Base-by-base conservation (phyloP, 495 filamentous ascomycete species). In the Penicillium bovifimosum region DNA sequence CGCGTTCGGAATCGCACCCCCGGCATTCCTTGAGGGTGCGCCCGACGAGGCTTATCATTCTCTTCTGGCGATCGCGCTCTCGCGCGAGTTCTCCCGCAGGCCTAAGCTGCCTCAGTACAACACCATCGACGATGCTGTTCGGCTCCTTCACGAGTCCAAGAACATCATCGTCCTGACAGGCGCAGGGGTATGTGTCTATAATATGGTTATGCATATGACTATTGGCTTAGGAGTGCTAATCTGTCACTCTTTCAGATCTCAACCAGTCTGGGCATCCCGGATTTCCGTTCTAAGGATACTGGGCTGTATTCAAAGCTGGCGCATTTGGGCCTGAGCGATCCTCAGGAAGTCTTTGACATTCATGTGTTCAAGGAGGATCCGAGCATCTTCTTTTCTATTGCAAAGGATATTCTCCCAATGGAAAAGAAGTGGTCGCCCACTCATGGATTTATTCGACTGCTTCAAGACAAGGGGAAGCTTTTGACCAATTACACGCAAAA, bases 401-500 rank as follows among this genome's bases (percentile, higher is more conserved):
- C 93, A 5, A 86, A 86, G 56, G 90, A 95, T 61, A 96, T 97
- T 52, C 71, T 98, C 6, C 92, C 93, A 2, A 82, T 82, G 6
- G 73, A 77, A 49, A 77, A 74, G 59, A 86, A 84, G 55, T 86
- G 80, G 69, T 90, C 93, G 0, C 93, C 93, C 0, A 96, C 93
- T 0, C 93, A 98, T 69, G 86, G 84, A 35, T 98, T 98, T 72
- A 95, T 98, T 57, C 83, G 83, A n/a, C 77, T 96, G n/a, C 80
- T 98, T 2, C 91, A 97, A 64, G 78, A 91, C 53, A 89, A 91
- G 65, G 84, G 82, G 17, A 96, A 95, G 62, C 81, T 98, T 16
- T 77, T 96, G 43, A 97, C 91, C 24, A 96, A 96, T 69, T 98
- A 96, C 71, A 95, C 92, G 2, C 93, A 98, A 67, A 98, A 98